phyloP scores from a whole-genome alignment of 2,329 filamentous ascomycete species.

The Trichothecium roseum region DNA sequence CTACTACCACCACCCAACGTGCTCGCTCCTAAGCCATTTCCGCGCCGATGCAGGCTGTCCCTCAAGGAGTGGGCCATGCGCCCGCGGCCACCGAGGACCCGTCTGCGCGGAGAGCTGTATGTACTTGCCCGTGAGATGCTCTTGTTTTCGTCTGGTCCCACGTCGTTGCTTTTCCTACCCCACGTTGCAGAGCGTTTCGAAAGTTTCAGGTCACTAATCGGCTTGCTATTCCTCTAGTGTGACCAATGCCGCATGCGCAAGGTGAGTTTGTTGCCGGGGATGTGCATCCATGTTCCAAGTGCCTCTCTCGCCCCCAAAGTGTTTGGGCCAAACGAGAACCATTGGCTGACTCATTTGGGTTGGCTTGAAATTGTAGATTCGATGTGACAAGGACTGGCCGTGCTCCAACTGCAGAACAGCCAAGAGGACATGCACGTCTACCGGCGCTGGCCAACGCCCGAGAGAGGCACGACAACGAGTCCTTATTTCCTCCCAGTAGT shows the following conservation, averaged over 20 bases:
- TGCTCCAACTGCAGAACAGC: conserved; percentile 48
- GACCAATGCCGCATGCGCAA: conserved; percentile 33
- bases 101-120: conserved; percentile 23
- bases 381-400: conserved; percentile 47
- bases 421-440: conserved; percentile 42
- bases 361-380: conserved; percentile 33
- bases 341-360: neutral
- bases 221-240: conserved; percentile 20
- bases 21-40: too few species aligned
- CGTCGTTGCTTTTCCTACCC: neutral
- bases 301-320: too few species aligned
- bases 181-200: neutral
- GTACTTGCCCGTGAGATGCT: conserved; percentile 11
- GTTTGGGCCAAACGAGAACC: neutral
- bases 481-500: conserved; percentile 52
- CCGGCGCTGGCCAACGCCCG: conserved; percentile 41
- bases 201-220: conserved; percentile 7
- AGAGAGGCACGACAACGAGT: conserved; percentile 46
- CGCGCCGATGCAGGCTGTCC: too few species aligned
- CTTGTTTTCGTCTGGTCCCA: neutral
- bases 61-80: neutral
- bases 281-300: too few species aligned
- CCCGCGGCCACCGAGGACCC: conserved; percentile 25
- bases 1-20: too few species aligned
- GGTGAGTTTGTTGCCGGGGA: conserved; percentile 16